phyloP scores from a whole-genome alignment of 768 basidiomycete species.

The Lentinula guzmanii region DNA sequence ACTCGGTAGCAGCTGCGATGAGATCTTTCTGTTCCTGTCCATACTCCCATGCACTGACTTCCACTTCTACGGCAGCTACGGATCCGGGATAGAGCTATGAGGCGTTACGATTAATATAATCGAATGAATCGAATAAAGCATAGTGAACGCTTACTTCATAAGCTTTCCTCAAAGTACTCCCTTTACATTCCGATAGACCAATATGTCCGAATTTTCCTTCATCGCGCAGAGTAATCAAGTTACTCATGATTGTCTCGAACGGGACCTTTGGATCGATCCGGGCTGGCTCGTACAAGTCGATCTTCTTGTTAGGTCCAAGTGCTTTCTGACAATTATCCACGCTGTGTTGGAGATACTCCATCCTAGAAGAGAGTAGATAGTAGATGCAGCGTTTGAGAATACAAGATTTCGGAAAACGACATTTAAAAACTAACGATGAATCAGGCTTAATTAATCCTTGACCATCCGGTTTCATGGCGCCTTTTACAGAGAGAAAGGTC shows the following conservation, averaged over 20 bases:
- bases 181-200: conserved; percentile 40
- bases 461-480: conserved; percentile 2
- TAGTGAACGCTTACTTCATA: conserved; percentile 17
- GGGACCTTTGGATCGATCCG: conserved; percentile 33
- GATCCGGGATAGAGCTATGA: conserved; percentile 36
- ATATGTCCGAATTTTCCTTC: conserved; percentile 36
- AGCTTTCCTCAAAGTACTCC: conserved; percentile 37
- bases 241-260: conserved; percentile 36
- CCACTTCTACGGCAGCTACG: conserved; percentile 59
- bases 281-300: conserved; percentile 53
- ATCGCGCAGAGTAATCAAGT: conserved; percentile 23
- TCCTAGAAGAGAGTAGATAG: conserved; percentile 13
- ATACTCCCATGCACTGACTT: conserved; percentile 27
- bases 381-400: background rate
- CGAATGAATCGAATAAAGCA: background rate
- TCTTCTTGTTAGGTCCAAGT: conserved; percentile 40
- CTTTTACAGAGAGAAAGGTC: conserved; percentile 30
- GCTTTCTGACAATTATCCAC: conserved; percentile 35
- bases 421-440: background rate
- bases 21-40: conserved; percentile 49
- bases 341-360: conserved; percentile 34
- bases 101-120: background rate
- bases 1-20: conserved; percentile 45
- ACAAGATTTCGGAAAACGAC: background rate
- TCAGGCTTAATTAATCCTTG: background rate